phyloP scores from a whole-genome alignment of 225 moss, liverwort and hornwort species.

The Physcomitrellopsis africana region DNA sequence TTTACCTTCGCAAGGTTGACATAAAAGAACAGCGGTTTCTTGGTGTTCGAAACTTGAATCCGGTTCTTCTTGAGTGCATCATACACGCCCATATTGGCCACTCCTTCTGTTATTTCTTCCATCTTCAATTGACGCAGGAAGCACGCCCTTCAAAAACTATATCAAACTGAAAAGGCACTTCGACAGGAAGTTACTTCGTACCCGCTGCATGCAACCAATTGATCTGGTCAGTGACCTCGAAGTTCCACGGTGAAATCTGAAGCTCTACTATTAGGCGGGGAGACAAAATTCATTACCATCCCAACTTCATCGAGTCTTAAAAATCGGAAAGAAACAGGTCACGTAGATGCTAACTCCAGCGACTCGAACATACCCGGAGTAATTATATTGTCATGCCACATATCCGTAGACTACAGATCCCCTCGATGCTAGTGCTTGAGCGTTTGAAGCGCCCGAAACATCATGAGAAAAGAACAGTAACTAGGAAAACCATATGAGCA shows the following conservation, averaged over 20 bases:
- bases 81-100: slow-evolving; percentile 31
- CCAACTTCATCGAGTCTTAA: not conserved
- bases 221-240: not conserved
- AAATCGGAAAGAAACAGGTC: not conserved
- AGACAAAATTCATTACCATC: not conserved
- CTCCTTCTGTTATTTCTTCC: slow-evolving; percentile 44
- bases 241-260: not conserved
- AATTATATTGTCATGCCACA: no score
- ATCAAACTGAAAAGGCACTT: not conserved
- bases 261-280: not conserved
- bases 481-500: no score
- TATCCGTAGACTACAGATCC: no score
- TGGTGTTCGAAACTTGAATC: slow-evolving; percentile 54
- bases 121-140: slow-evolving; percentile 19
- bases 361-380: not conserved
- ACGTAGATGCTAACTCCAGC: not conserved
- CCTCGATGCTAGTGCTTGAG: no score
- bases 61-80: slow-evolving; percentile 50
- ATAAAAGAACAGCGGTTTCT: slow-evolving; percentile 54
- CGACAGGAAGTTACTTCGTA: not conserved
- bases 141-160: not conserved
- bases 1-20: slow-evolving; percentile 55
- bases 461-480: no score
- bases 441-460: no score
- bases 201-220: not conserved